Base-by-base conservation (phyloP, 2,329 filamentous ascomycete species). In the Botrytis medusae region DNA sequence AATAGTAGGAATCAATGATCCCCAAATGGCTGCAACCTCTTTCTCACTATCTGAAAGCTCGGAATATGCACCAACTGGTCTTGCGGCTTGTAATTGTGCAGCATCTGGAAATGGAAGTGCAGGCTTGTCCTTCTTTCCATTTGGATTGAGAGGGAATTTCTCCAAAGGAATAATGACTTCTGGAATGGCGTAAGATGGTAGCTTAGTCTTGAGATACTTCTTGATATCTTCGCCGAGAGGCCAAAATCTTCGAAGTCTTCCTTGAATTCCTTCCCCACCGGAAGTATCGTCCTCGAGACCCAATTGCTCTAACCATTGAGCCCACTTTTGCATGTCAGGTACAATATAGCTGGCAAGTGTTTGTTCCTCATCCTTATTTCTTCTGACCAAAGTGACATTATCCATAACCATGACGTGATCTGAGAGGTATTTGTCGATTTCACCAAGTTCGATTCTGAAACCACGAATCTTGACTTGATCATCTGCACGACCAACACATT, bases 401-500 rank as follows among this genome's bases (percentile, higher is more conserved):
- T 98, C 95, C 59, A 93, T 88, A 37, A 98, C 88, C 37, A 97
- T 83, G 0, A 89, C 90, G 82, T 93, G 89, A 62, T 90, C 87
- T 71, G 90, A 92, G 64, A 98, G 84, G 81, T 97, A 91, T 60
- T 87, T 92, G 82, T 98, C 95, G 77, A 98, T 98, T 77, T 98
- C 96, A 76, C 92, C 92, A 63, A 98, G 90, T 83, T 99, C 96
- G 77, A 99, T 97, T 75, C 95, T 88, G 86, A 98, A 98, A 1
- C 95, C 95, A 74, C 96, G 92, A 77, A 98, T 95, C 86, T 98
- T 99, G 84, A 98, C 93, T 81, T 98, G 95, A 77, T 92, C 88
- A 80, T 98, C 95, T 37, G 90, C 90, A 74, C 96, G 88, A 34
- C 95, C 95, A 16, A 92, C 91, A 79, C 90, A 93, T 79, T 92